Conservation (phyloP, 2,329 filamentous ascomycete genomes). For the Colletotrichum sublineola region DNA sequence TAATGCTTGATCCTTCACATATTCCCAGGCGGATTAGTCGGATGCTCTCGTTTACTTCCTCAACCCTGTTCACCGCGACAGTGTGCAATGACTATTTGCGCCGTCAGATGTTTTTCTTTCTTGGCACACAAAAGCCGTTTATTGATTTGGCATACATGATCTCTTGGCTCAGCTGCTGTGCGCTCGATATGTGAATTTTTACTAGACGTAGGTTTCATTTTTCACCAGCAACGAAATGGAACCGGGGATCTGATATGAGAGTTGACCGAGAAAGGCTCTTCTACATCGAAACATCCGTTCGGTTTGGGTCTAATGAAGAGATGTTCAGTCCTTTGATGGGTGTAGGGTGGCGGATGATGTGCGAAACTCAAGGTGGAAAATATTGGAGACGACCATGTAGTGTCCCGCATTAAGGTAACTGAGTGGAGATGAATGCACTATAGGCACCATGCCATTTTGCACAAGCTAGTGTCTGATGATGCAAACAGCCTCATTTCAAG, state of each 20-base stretch:
- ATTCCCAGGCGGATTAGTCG: constrained; percentile 77
- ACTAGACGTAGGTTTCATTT: constrained; percentile 8
- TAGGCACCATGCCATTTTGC: neutral
- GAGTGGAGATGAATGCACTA: neutral
- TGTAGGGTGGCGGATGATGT: neutral
- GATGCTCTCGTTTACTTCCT: constrained; percentile 75
- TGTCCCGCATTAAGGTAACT: neutral
- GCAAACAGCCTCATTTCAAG: neutral
- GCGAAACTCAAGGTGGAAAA: neutral
- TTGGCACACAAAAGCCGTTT: neutral
- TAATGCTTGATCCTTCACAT: constrained; percentile 58
- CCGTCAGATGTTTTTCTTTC: neutral
- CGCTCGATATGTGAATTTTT: constrained; percentile 72
- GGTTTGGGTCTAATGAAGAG: neutral
- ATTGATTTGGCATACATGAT: constrained; percentile 57
- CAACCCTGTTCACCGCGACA: constrained; percentile 72
- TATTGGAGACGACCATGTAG: neutral
- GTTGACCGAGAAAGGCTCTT: neutral
- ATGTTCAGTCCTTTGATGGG: too few species aligned
- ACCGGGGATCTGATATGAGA: neutral
- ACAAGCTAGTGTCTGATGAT: neutral
- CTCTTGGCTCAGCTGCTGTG: constrained; percentile 80
- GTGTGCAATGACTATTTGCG: constrained; percentile 64
- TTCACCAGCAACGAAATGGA: neutral
- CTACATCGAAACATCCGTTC: neutral